Evolutionary conservation across 306 rosid species (phyloP), one percentile per base, ranked within the genome.

Genomic region (Pyrus betulifolia): DNA sequence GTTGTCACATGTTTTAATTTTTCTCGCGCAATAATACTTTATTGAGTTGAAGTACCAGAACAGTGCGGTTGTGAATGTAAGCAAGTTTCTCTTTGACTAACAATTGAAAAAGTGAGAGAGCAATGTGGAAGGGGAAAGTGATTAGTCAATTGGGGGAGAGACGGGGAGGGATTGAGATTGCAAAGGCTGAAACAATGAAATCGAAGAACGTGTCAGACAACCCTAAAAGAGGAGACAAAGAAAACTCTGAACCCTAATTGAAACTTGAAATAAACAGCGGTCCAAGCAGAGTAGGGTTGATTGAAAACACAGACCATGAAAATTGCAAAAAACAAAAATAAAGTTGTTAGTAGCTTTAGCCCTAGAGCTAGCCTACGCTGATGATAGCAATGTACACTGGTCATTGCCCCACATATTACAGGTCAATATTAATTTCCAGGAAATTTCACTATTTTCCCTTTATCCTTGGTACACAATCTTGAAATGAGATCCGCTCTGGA

Each of bases 211-310:
- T 76, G 80, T 69, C 74, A 65, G 77, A 57, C 52, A 61, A 61
- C 23, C 67, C 28, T 54, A 72, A 69, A 66, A 65, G 22, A 81
- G 81, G 85, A 78, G 81, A 83, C 88, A 74, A 28, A 38, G 72
- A 68, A 67, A 85, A 63, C 7, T 71, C 38, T 71, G 61, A 4
- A 17, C 13, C 33, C 33, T 76, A 22, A 21, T 67, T 58, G 18
- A 67, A 63, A 71, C 68, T 72, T 9, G 69, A 59, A 75, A 61
- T 42, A 18, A 42, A 19, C 19, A 28, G 23, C 9, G 46, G 1
- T 45, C 44, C 45, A 74, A 27, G 60, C 54, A 42, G 52, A 78
- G 11, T 15, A 22, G 6, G 55, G 21, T 49, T 6, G 55, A 15
- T 49, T 14, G 17, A 49, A 49, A 49, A 15, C 21, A 49, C 3